phyloP scores from a whole-genome alignment of 106 monocot species.

The Apostasia shenzhenica region DNA sequence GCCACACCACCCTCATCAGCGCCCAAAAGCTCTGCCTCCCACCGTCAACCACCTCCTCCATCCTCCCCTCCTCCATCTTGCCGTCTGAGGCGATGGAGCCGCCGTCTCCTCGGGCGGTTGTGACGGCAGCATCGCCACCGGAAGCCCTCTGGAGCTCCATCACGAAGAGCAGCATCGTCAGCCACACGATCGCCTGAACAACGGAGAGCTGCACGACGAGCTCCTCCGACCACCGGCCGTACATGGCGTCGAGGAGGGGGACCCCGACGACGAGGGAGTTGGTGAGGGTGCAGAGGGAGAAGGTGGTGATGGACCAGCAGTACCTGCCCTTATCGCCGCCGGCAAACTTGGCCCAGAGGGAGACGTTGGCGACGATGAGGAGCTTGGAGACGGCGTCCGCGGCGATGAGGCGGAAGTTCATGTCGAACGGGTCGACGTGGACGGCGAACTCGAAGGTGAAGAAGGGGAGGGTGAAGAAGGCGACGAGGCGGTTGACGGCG shows the following conservation, averaged over 20 bases:
- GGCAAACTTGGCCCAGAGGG: constrained; percentile 27
- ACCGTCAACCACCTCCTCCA: neutral
- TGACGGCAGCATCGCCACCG: neutral
- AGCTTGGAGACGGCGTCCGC: constrained; percentile 69
- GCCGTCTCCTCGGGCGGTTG: neutral
- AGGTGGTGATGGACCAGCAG: constrained; percentile 49
- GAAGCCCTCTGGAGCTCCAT: constrained; percentile 50
- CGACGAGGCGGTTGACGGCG: constrained; percentile 61
- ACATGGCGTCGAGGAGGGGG: constrained; percentile 45
- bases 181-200: constrained; percentile 62
- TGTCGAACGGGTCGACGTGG: constrained; percentile 46
- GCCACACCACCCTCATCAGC: constrained; percentile 54
- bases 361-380: constrained; percentile 17
- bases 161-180: constrained; percentile 53
- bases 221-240: constrained; percentile 37
- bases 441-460: constrained; percentile 75
- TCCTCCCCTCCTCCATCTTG: neutral
- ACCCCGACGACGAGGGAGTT: constrained; percentile 47
- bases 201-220: constrained; percentile 73
- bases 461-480: constrained; percentile 70
- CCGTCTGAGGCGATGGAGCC: neutral
- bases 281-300: constrained; percentile 40
- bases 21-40: constrained; percentile 15
- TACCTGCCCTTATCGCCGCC: constrained; percentile 21
- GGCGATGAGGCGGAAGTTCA: constrained; percentile 53